phyloP scores from a whole-genome alignment of 202 grass and related monocot genomes.

The Saccharum hybrid region DNA sequence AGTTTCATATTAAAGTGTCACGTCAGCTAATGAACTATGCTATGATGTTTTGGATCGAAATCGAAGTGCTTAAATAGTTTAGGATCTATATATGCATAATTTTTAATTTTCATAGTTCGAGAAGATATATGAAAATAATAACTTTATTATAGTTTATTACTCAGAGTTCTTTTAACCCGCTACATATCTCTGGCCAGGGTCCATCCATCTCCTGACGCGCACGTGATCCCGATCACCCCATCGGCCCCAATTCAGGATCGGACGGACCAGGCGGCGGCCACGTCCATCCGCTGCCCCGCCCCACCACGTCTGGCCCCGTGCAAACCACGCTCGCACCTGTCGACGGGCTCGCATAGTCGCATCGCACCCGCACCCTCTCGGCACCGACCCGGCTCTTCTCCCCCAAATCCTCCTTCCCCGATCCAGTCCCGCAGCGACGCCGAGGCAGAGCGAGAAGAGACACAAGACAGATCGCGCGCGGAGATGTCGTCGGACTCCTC shows the following conservation, averaged over 20 bases:
- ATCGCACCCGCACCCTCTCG: constrained; percentile 2
- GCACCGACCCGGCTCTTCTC: not conserved
- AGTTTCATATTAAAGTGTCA: no score
- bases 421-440: constrained; percentile 38
- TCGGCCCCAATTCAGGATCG: not conserved
- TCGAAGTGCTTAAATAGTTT: no score
- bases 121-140: no score
- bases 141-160: no score
- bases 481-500: constrained; percentile 68
- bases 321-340: constrained; percentile 32
- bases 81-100: no score
- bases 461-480: not conserved
- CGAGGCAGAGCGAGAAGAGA: not conserved
- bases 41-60: no score
- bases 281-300: not conserved
- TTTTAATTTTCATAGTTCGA: no score
- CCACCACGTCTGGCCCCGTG: constrained; percentile 30
- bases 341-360: no score
- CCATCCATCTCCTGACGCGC: not conserved
- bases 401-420: constrained; percentile 25
- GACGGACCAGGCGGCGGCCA: not conserved
- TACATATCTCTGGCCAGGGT: no score
- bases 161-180: no score
- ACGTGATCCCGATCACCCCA: not conserved
- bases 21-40: no score